Base-by-base conservation (phyloP, 2,329 filamentous ascomycete species). In the Beauveria medogensis region DNA sequence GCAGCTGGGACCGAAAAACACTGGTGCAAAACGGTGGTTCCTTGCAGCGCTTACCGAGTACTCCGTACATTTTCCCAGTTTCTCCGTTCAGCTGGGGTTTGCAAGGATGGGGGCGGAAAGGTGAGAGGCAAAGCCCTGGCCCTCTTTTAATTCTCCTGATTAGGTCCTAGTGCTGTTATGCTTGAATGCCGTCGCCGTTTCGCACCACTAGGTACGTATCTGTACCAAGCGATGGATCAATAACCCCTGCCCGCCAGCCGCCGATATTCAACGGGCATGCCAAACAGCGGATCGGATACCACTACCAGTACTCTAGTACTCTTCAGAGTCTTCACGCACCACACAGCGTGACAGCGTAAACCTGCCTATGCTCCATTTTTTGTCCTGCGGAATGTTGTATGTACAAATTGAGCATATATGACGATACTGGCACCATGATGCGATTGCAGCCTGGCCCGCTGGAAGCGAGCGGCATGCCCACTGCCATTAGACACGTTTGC, bases 251-350 rank as follows among this genome's bases (percentile, higher is more conserved):
- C 47, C 28, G 50, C 53, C 41, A 20, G 40, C 57, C 57, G 57
- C 57, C 57, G 57, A 59, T 59, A 37, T 54, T 59, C 57, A 59
- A 59, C 57, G 57, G 57, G 57, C 28, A 50, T 41, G 48, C 57
- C 57, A 59, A 28, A 41, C 41, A 51, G 47, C 37, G 55, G 55
- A 18, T 40, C 37, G 55, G 47, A 18, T 40, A 24, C 37, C 40
- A 20, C 30, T 20, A 37, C 24, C 20, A 26, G n/a, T 41, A 14
- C 52, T 34, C 8, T 8, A 12, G 24, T 44, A 16, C 30, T 34
- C 10, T 34, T 34, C 12, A 37, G 14, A 37, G 34, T 34, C 30
- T 34, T 34, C 30, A 34, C 30, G 1, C 34, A 37, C 18, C 37
- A 41, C 52, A 34, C 30, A 34, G 30, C 30, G 28, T 30, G 8